Base-by-base conservation (phyloP, 805 yeast genomes). In the Saccharomyces paradoxus region DNA sequence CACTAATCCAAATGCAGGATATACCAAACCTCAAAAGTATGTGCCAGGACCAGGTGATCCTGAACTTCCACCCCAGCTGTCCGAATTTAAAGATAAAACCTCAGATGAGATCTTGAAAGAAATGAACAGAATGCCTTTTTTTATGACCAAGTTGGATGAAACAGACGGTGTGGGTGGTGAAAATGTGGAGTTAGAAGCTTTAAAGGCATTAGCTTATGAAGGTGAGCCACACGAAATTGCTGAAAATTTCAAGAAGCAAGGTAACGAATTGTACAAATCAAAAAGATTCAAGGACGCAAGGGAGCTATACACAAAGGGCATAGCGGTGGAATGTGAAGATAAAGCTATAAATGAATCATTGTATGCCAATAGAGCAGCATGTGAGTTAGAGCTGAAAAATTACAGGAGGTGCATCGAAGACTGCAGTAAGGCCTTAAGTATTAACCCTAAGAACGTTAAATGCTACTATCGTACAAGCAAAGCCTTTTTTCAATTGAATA, bases 201-300 rank as follows among this genome's bases (percentile, higher is more conserved):
- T 94, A 55, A 86, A 85, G 65, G 92, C 96, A 4, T 74, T 94
- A 61, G 96, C 95, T 0, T 90, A 89, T 65, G 99, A 94, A 50
- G 99, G 98, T 48, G 96, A 89, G 58, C 97, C 97, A 0, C 84
- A 86, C 63, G 99, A 94, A 65, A 76, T 90, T 37, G 97, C 97
- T 3, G 77, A 81, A 26, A 91, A 90, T 65, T 94, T 91, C 74
- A 89, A 90, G 59, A 84, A 81, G 57, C 97, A 92, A 67, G 99
- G 99, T 5, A 94, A 95, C 68, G 97, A 89, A 14, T 80, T 87
- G 55, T 94, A 78, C 72, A 84, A 81, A 67, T 74, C 74, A 9
- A 88, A 85, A 62, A 81, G 84, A 62, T 94, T 80, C 71, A 78
- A 80, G 54, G 81, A 82, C 58, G 99, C 99, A 0, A 75, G 88